Base-by-base conservation (phyloP, 139 green algal genomes). In the Axilococcus clingmanii region DNA sequence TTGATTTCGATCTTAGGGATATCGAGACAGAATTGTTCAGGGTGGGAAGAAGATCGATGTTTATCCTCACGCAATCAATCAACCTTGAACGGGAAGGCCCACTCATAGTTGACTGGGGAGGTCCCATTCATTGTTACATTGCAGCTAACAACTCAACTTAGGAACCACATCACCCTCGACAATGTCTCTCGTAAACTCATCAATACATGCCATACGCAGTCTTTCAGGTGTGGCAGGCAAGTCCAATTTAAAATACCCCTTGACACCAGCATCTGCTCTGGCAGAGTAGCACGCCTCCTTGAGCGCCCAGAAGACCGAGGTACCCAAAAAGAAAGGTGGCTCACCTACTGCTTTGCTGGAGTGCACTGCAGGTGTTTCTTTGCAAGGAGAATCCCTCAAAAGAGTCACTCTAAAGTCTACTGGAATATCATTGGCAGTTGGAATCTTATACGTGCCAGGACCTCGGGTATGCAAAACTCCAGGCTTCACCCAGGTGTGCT, bases 301-400 rank as follows among this genome's bases (percentile, higher is more conserved):
- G 24, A 97, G 71, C 0, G 91, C 89, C 40, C 89, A 96, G 48
- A 91, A 93, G 27, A 87, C 87, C 3, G 72, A 84, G 9, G 77
- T 72, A 1, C 78, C 84, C 49, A 97, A 71, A 62, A 91, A 85
- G 64, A 97, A 87, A 5, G 90, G 90, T 12, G 90, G 91, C 73
- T 97, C 91, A 2, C 91, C 91, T 4, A 97, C 83, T 16, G 89
- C 90, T 69, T 97, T 97, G 55, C 75, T 91, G 11, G 77, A 88
- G 57, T 93, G 77, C 27, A 95, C 69, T 17, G 38, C 25, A 7
- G 73, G 69, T 5, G 87, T 88, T 24, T 76, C 64, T 22, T 67
- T 59, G 69, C 94, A 95, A 53, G 80, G 75, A 0, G 79, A 69
- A 47, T 92, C 70, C 40, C 75, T 54, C 46, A 95, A 77, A 55